phyloP scores from a whole-genome alignment of 108 stramenopile genomes.

The Skeletonema marinoi region DNA sequence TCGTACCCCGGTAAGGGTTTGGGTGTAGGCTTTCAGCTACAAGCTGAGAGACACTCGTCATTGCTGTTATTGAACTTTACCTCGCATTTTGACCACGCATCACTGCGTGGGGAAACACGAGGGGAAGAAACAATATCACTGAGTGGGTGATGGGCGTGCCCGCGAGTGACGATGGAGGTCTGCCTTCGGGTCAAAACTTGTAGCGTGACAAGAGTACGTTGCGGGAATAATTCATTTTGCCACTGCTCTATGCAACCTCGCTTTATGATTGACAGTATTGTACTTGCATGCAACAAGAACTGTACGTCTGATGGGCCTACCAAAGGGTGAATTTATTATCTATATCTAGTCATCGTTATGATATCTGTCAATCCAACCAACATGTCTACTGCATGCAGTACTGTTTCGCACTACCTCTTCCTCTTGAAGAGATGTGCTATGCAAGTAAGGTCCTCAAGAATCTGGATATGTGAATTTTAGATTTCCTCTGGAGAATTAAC shows the following conservation, averaged over 20 bases:
- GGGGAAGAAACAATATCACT: conserved; percentile 2
- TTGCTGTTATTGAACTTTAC: conserved; percentile 28
- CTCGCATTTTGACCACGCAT: background rate
- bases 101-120: background rate
- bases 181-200: background rate
- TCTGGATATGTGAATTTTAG: background rate
- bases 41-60: conserved; percentile 25
- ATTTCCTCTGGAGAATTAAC: background rate
- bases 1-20: conserved; percentile 41
- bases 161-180: background rate
- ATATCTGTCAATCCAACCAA: too few species aligned
- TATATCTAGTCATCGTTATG: too few species aligned
- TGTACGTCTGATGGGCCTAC: too few species aligned
- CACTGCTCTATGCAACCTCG: background rate
- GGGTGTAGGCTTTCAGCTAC: conserved; percentile 22
- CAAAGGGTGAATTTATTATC: too few species aligned
- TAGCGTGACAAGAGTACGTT: background rate
- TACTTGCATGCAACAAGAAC: too few species aligned
- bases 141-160: background rate
- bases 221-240: background rate
- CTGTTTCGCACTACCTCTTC: too few species aligned
- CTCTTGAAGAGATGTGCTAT: too few species aligned
- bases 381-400: too few species aligned
- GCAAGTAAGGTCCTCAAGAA: background rate
- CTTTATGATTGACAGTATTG: too few species aligned